A percentile compares a stretch with the other conserved stretches of the same genome.
Evolutionary conservation across 2,329 filamentous ascomycete genomes (phyloP).

Genomic region (Ophiostoma quercus): DNA sequence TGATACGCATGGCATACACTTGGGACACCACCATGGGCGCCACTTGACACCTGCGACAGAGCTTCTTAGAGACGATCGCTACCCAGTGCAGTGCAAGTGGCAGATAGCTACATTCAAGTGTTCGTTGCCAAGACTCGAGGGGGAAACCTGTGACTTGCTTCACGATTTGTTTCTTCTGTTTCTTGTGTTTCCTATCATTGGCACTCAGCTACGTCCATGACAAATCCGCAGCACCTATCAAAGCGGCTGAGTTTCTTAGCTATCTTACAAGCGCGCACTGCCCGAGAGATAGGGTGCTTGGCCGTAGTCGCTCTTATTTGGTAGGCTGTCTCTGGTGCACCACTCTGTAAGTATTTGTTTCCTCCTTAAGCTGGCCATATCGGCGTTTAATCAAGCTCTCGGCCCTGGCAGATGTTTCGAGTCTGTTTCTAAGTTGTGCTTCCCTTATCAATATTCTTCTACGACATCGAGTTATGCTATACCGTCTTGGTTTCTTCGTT

Average conservation of each 20-base stretch:
- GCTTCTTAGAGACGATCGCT: not conserved
- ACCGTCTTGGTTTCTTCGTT: not conserved
- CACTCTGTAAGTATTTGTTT: not conserved
- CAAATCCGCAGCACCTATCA: not conserved
- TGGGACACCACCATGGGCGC: not conserved
- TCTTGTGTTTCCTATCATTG: not conserved
- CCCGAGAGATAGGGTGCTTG: not conserved
- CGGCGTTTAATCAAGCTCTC: not conserved
- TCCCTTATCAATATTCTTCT: not conserved
- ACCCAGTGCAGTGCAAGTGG: not conserved
- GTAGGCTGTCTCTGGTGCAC: not conserved
- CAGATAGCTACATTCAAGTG: not conserved
- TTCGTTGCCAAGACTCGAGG: constrained; percentile 1
- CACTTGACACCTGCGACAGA: not conserved
- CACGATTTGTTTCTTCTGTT: not conserved
- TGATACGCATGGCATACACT: not conserved
- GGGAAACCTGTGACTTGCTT: not conserved
- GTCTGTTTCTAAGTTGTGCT: constrained; percentile 4
- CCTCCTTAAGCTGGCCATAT: not conserved
- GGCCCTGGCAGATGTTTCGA: not conserved
- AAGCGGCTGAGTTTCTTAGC: not conserved
- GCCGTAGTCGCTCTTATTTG: not conserved
- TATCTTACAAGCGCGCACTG: not conserved
- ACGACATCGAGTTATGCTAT: not conserved
- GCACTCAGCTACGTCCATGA: not conserved